Evolutionary conservation across 495 filamentous ascomycete species (phyloP).

Genomic region (Gamarada debralockiae): DNA sequence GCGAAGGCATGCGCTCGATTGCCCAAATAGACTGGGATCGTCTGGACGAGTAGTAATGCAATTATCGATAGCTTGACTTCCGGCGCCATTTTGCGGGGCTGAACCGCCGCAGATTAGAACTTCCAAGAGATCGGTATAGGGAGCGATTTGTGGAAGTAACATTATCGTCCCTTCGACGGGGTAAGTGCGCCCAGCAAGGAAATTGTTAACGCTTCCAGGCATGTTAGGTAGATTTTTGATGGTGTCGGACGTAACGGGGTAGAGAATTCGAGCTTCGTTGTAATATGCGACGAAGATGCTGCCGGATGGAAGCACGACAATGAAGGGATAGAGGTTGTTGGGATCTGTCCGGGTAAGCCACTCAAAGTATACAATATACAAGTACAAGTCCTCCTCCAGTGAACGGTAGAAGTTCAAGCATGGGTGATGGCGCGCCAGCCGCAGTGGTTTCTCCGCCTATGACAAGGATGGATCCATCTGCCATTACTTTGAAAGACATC

Average conservation of each 20-base stretch:
- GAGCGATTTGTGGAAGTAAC: constrained; percentile 52
- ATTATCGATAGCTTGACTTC: constrained; percentile 53
- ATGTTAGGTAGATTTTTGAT: constrained; percentile 52
- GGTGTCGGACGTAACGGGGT: constrained; percentile 51
- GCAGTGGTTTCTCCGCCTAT: constrained; percentile 60
- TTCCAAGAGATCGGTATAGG: constrained; percentile 50
- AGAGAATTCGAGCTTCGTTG: constrained; percentile 61
- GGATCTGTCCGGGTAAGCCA: constrained; percentile 62
- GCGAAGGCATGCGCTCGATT: constrained; percentile 63
- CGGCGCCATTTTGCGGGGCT: constrained; percentile 34
- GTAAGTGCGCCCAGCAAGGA: constrained; percentile 54
- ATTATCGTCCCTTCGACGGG: constrained; percentile 57
- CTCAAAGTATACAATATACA: constrained; percentile 46
- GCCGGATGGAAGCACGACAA: constrained; percentile 45
- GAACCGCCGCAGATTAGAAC: constrained; percentile 61
- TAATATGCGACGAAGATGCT: constrained; percentile 63
- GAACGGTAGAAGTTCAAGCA: constrained; percentile 58
- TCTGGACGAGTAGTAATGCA: constrained; percentile 61
- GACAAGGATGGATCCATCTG: constrained; percentile 63
- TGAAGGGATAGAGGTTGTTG: constrained; percentile 61
- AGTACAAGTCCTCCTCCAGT: constrained; percentile 27
- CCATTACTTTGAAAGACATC: constrained; percentile 59
- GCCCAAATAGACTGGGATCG: constrained; percentile 47
- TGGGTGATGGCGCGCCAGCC: constrained; percentile 53
- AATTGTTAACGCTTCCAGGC: constrained; percentile 56